These are phyloP conservation scores for Strobilomyces dryophilus DNA, from an alignment of 768 basidiomycete genomes.

Conservation along the genomic window DNA sequence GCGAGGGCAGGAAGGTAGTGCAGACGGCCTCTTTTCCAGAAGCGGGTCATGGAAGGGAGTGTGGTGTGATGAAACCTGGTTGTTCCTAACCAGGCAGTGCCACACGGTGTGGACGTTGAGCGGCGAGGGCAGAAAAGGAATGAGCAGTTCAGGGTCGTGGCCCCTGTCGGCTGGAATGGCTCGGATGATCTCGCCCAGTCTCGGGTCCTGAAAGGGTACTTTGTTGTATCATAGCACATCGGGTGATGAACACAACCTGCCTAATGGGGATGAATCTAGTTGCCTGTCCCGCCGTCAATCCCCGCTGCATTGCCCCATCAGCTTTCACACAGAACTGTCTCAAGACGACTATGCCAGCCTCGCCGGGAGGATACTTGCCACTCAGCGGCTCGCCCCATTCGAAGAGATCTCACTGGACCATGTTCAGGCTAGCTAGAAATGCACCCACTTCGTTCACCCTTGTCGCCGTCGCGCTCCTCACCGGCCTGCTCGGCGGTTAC, in stretches of 20 bases:
- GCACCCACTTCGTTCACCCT: slow-evolving; percentile 10
- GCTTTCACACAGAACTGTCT: not conserved
- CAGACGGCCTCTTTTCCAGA: not conserved
- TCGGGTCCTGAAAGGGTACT: not conserved
- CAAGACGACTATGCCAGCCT: not conserved
- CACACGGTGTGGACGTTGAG: too few species aligned
- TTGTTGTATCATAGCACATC: too few species aligned
- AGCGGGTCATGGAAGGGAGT: not conserved
- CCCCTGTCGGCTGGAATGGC: too few species aligned
- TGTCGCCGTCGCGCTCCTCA: slow-evolving; percentile 20
- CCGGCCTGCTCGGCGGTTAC: slow-evolving; percentile 26
- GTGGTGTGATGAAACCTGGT: too few species aligned
- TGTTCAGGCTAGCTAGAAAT: slow-evolving; percentile 16
- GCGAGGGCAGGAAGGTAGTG: slow-evolving; percentile 2
- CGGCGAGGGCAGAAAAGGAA: too few species aligned
- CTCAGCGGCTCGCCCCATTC: slow-evolving; percentile 10
- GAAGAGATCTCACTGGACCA: slow-evolving; percentile 6
- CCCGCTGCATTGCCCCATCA: too few species aligned
- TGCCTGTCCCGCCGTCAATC: too few species aligned
- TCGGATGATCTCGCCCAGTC: too few species aligned
- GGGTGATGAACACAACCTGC: not conserved
- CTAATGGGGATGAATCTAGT: not conserved
- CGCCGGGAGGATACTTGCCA: slow-evolving; percentile 20
- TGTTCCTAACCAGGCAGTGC: too few species aligned
- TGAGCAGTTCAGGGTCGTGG: too few species aligned